Evolutionary conservation across 1,139 yeast genomes (phyloP).

Genomic region (Geotrichum histeridarum): DNA sequence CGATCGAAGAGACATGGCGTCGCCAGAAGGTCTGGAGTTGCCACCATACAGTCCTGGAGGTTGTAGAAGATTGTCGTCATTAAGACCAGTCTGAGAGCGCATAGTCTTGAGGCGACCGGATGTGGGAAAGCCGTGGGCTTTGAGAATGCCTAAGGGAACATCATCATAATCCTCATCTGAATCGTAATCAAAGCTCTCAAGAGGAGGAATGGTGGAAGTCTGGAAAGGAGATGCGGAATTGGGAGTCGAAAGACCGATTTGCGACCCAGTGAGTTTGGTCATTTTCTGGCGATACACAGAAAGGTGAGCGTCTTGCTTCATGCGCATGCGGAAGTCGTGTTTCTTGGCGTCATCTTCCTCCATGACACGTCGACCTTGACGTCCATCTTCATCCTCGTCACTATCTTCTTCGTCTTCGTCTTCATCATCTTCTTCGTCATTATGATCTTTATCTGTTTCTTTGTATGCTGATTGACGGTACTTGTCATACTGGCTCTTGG

Average conservation of each 20-base stretch:
- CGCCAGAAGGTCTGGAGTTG: slow-evolving; percentile 12
- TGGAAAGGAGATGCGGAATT: background rate
- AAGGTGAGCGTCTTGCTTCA: slow-evolving; percentile 41
- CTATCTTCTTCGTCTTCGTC: slow-evolving; percentile 5
- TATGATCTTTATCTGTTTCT: slow-evolving; percentile 1
- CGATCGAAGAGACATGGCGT: slow-evolving; percentile 21
- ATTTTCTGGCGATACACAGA: slow-evolving; percentile 42
- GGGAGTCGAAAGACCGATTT: slow-evolving; percentile 22
- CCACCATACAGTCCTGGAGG: slow-evolving; percentile 9
- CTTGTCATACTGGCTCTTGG: slow-evolving; percentile 21
- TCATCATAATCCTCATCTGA: slow-evolving; percentile 40
- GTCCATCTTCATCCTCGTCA: slow-evolving; percentile 10
- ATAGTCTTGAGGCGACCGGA: slow-evolving; percentile 22
- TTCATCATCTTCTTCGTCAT: slow-evolving; percentile 12
- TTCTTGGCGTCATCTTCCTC: slow-evolving; percentile 29
- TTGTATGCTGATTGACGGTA: slow-evolving; percentile 8
- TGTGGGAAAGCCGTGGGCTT: slow-evolving; percentile 41
- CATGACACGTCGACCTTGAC: slow-evolving; percentile 20
- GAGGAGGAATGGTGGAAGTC: slow-evolving; percentile 21
- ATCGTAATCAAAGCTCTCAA: slow-evolving; percentile 17
- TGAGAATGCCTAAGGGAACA: slow-evolving; percentile 40
- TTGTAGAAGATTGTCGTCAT: slow-evolving; percentile 6
- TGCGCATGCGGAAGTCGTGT: slow-evolving; percentile 33
- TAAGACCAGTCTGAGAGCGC: slow-evolving; percentile 25
- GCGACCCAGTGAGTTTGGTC: slow-evolving; percentile 40